Evolutionary conservation across 1,284 basidiomycete genomes (phyloP).

Genomic region (Caloboletus firmus): DNA sequence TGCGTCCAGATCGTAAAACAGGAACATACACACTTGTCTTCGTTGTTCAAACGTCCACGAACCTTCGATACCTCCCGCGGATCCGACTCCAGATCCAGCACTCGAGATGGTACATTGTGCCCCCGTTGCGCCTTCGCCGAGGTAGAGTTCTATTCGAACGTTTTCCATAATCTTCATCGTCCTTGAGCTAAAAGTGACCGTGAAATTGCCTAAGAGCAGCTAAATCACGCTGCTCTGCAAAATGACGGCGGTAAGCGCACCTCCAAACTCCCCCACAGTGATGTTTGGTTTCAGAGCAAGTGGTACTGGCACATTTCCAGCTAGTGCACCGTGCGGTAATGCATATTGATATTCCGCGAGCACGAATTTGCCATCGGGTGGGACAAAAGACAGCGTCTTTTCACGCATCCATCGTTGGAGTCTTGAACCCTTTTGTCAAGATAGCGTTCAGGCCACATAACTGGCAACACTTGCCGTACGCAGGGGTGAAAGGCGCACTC

Average conservation of each 20-base stretch:
- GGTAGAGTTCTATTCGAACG: constrained; percentile 66
- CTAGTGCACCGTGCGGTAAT: constrained; percentile 27
- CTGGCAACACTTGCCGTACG: constrained; percentile 61
- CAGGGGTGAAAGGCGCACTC: constrained; percentile 92
- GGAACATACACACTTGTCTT: constrained; percentile 47
- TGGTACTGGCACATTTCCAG: constrained; percentile 56
- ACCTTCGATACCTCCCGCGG: constrained; percentile 41
- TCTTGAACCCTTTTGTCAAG: constrained; percentile 40
- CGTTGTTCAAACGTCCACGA: constrained; percentile 80
- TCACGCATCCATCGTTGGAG: constrained; percentile 81
- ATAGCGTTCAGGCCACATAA: neutral
- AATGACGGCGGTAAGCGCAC: constrained; percentile 38
- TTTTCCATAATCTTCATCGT: constrained; percentile 69
- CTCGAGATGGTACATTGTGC: constrained; percentile 64
- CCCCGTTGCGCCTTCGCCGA: constrained; percentile 70
- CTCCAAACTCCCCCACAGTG: constrained; percentile 61
- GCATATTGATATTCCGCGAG: constrained; percentile 83
- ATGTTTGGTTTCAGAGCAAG: constrained; percentile 63
- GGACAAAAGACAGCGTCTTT: constrained; percentile 85
- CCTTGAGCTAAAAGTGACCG: constrained; percentile 68
- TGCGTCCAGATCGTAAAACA: neutral
- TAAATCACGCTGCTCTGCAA: neutral
- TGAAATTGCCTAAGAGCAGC: constrained; percentile 61
- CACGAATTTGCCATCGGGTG: constrained; percentile 90
- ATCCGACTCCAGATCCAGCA: constrained; percentile 53